A percentile compares a stretch with the other conserved stretches of the same genome.
These are phyloP conservation scores for Sugiyamaella japonica DNA, from an alignment of 1,139 yeast species.

Conservation along the genomic window DNA sequence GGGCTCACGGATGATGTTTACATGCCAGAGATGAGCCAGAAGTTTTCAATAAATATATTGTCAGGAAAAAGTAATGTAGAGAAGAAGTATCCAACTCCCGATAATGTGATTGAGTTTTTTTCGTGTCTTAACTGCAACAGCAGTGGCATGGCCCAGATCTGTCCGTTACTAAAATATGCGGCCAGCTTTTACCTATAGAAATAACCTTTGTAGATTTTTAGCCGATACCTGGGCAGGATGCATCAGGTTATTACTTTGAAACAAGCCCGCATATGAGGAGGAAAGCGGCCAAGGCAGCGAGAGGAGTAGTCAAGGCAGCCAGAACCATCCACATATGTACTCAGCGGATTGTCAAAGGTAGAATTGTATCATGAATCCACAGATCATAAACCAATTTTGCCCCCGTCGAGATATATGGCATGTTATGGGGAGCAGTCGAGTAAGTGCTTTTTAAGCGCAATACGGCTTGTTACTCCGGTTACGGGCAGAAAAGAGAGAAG, in stretches of 20 bases:
- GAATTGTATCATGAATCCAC: not conserved
- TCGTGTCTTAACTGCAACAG: too few species aligned
- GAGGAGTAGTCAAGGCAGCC: not conserved
- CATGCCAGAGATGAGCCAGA: not conserved
- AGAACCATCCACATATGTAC: not conserved
- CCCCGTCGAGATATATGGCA: not conserved
- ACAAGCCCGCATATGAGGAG: not conserved
- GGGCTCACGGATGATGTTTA: not conserved
- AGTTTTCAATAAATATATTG: not conserved
- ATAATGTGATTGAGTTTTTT: too few species aligned
- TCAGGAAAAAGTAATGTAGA: not conserved
- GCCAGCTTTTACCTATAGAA: not conserved
- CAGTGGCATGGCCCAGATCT: too few species aligned
- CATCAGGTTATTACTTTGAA: not conserved
- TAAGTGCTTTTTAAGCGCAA: not conserved
- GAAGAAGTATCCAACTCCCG: not conserved
- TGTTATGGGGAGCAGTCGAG: not conserved
- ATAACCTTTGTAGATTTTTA: not conserved
- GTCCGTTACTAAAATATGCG: not conserved
- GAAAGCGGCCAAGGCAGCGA: not conserved
- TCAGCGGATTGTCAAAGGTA: too few species aligned
- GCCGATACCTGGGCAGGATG: not conserved
- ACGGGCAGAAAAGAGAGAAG: not conserved
- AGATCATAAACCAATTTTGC: not conserved
- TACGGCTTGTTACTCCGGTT: not conserved